Conservation (phyloP, 2,329 filamentous ascomycete species). For the Rutstroemia sp. region DNA sequence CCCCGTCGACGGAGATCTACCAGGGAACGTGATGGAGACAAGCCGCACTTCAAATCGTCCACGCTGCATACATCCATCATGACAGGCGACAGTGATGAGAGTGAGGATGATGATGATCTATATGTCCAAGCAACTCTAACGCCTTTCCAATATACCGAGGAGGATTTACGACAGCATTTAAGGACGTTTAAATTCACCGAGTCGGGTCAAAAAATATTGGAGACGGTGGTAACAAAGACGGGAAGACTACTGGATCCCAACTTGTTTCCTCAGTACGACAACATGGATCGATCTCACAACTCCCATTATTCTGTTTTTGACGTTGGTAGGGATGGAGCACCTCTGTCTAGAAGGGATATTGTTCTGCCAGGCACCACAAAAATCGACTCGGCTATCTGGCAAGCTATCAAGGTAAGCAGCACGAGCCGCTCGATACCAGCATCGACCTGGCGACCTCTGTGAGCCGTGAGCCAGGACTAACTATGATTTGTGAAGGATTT, state of each 20-base stretch:
- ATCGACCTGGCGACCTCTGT: too few relatives aligned
- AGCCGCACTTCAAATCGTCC: background rate
- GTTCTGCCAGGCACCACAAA: conserved; percentile 15
- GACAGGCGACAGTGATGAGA: conserved; percentile 30
- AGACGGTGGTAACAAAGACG: conserved; percentile 20
- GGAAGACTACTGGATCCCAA: conserved; percentile 16
- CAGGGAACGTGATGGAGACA: background rate
- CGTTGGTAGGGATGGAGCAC: conserved; percentile 22
- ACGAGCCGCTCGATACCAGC: background rate
- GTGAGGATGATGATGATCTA: conserved; percentile 32
- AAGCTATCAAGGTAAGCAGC: conserved; percentile 17
- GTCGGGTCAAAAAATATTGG: conserved; percentile 34
- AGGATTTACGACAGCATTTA: conserved; percentile 38
- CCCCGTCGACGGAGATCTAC: conserved; percentile 2
- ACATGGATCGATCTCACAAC: conserved; percentile 18
- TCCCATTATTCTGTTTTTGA: conserved; percentile 25
- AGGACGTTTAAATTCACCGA: conserved; percentile 36
- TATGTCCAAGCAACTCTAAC: conserved; percentile 36
- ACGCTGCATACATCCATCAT: conserved; percentile 17
- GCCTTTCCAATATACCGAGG: conserved; percentile 34
- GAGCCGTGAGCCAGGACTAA: background rate
- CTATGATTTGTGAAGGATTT: conserved; percentile 16
- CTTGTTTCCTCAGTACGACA: conserved; percentile 17
- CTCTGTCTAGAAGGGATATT: conserved; percentile 17
- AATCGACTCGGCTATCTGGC: conserved; percentile 24